Evolutionary conservation across 345 rosid genomes (phyloP), one percentile per base, ranked within the genome.

Genomic region (Euphorbia peplus): DNA sequence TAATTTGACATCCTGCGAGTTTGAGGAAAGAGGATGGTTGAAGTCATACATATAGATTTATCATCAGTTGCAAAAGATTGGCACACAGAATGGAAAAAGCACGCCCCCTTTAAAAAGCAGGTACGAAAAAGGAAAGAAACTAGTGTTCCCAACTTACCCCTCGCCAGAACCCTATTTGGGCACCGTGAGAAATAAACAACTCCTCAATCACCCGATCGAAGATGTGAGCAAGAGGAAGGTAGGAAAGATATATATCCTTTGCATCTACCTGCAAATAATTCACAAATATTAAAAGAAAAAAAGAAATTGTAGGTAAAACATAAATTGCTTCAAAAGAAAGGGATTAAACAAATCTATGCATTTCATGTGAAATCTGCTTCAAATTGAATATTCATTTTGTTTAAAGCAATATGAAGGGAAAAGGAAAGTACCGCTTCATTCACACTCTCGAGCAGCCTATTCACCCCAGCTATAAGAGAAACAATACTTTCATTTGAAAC

Each of bases 191-290:
- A 72, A 95, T 90, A 69, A 91, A 86, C 26, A 82, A 72, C 75
- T 95, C 99, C 70, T 95, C 99, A 58, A 95, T 83, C 74, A 85
- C 91, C 50, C 98, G 89, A 64, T 95, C 99, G 75, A 95, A 95
- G 71, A 95, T 88, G 61, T 95, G 99, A 0, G 98, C 99, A 73
- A 95, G 90, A 68, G 99, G 99, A 82, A 95, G 99, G 80, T 87
- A 95, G 39, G 99, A 95, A 52, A 90, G 80, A 72, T 84, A 90
- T 6, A 95, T 92, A 79, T 92, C 99, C 73, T 83, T 79, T 39
- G 59, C n/a, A 12, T 86, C 81, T 73, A 88, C 73, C 99, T 95
- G 85, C 57, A 70, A 73, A 59, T 72, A 70, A 78, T 24, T 58
- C 67, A 32, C 53, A 75, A 72, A 75, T 22, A 22, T n/a, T 6